Conservation (phyloP, 371 early-diverging fungal genomes). For the Mucor indicus region DNA sequence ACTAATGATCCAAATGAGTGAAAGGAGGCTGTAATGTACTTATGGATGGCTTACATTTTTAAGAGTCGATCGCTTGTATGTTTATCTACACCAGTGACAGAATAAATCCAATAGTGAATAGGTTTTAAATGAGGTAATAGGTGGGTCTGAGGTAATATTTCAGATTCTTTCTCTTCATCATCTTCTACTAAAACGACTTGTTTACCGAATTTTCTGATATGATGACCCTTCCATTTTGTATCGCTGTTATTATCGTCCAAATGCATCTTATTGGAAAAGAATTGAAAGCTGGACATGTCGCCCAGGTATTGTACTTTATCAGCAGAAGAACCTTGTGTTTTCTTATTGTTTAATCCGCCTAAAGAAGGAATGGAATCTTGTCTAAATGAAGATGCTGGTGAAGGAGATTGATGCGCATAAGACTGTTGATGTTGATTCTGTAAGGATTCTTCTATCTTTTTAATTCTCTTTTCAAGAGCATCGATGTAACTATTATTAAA, state of each 20-base stretch:
- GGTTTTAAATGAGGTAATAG: conserved; percentile 7
- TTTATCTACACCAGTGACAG: conserved; percentile 35
- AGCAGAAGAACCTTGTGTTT: conserved; percentile 19
- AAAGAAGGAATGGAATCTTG: neutral
- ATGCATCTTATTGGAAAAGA: conserved; percentile 40
- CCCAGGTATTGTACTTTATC: conserved; percentile 42
- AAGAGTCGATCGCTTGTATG: conserved; percentile 37
- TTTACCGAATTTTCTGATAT: conserved; percentile 38
- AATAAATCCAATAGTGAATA: conserved; percentile 37
- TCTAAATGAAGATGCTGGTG: neutral
- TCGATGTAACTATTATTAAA: conserved; percentile 44
- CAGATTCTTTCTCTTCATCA: conserved; percentile 5
- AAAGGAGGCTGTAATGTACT: neutral
- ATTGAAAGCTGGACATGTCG: conserved; percentile 39
- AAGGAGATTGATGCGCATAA: neutral
- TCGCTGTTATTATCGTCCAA: conserved; percentile 25
- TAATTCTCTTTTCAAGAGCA: conserved; percentile 36
- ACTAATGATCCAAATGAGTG: conserved; percentile 8
- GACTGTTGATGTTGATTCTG: neutral
- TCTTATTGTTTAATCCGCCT: conserved; percentile 2
- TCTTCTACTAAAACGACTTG: conserved; percentile 36
- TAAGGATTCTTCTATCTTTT: conserved; percentile 26
- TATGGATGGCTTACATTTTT: conserved; percentile 27
- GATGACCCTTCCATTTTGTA: conserved; percentile 33
- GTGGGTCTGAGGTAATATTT: conserved; percentile 5